Conservation (phyloP, 1,139 yeast species). For the Yamadazyma blattariae region DNA sequence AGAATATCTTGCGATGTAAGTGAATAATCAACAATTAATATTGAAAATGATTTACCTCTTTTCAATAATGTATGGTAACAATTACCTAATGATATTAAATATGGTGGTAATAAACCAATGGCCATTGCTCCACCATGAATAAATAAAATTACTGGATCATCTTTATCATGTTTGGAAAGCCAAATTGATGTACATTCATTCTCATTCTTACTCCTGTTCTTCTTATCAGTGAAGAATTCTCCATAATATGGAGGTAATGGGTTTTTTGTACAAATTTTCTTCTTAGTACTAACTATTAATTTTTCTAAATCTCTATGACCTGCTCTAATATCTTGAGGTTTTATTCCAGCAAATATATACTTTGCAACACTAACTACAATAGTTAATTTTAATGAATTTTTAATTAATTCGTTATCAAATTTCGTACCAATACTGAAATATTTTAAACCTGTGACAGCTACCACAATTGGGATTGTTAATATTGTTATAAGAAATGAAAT, state of each 20-base stretch:
- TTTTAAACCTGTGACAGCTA: constrained; percentile 3
- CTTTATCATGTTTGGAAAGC: constrained; percentile 1
- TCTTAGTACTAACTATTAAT: too few relatives aligned
- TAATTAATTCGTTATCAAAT: constrained; percentile 4
- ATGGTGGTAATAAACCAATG: constrained; percentile 25
- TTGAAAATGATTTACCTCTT: constrained; percentile 16
- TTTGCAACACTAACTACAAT: too few relatives aligned
- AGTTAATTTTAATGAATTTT: constrained; percentile 3
- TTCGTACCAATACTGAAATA: constrained; percentile 7
- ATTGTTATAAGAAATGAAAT: too few relatives aligned
- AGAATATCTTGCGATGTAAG: constrained; percentile 21
- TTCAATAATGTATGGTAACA: constrained; percentile 12
- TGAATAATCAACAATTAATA: constrained; percentile 39
- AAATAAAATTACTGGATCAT: constrained; percentile 13
- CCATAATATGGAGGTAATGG: constrained; percentile 2
- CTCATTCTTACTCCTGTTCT: not conserved
- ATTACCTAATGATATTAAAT: constrained; percentile 21
- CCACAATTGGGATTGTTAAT: constrained; percentile 1
- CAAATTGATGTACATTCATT: constrained; percentile 4
- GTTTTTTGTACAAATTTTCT: not conserved
- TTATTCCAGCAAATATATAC: too few relatives aligned
- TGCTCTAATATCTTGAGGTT: too few relatives aligned
- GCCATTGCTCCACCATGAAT: constrained; percentile 48
- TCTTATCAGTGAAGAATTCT: not conserved
- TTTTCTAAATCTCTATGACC: too few relatives aligned